Percentiles rank a stretch among this genome's conserved stretches.
Conservation (phyloP, 441 rosid genomes). For the Erodium trifolium region DNA sequence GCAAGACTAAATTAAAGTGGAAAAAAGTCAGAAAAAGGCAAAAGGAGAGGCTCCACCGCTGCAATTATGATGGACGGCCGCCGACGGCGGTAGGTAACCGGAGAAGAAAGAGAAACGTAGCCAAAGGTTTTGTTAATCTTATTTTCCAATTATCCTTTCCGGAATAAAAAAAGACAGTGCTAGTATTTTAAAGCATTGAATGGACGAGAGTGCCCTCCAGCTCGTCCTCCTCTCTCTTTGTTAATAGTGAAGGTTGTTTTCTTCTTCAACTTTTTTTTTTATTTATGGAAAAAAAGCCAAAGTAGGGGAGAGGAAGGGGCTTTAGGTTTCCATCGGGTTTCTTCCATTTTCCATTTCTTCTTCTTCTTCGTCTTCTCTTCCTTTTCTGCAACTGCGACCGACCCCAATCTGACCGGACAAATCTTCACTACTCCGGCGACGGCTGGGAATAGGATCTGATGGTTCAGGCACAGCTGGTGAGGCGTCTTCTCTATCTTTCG, state of each 20-base stretch:
- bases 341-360: neutral
- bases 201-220: conserved; percentile 7
- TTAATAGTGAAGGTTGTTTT: conserved; percentile 2
- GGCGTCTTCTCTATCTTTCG: neutral
- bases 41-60: neutral
- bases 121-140: neutral
- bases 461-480: conserved; percentile 4
- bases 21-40: too few species aligned
- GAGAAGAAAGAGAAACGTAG: neutral
- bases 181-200: neutral
- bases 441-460: neutral
- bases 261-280: conserved; percentile 5
- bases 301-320: conserved; percentile 11
- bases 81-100: neutral
- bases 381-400: conserved; percentile 3
- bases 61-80: neutral
- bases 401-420: neutral
- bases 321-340: conserved; percentile 8
- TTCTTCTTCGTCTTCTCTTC: neutral
- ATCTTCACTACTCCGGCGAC: conserved; percentile 4
- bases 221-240: conserved; percentile 3
- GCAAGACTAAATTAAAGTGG: too few species aligned
- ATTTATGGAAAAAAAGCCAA: conserved; percentile 7
- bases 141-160: too few species aligned
- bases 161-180: neutral